phyloP scores from a whole-genome alignment of 2,329 filamentous ascomycete species.

The Ophiosphaerella herpotricha region DNA sequence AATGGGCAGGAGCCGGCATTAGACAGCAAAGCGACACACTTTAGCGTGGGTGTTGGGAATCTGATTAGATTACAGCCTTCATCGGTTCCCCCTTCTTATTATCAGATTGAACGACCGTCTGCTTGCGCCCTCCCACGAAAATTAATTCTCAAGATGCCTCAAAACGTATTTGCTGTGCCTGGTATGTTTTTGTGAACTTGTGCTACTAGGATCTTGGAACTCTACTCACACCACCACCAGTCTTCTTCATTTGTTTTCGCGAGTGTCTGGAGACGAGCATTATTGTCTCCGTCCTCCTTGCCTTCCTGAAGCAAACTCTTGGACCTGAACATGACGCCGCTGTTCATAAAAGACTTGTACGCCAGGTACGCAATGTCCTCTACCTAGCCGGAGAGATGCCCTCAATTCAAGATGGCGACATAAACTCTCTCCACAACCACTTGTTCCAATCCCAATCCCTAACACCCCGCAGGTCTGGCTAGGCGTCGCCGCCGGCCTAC shows the following conservation, averaged over 20 bases:
- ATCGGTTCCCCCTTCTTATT: conserved; percentile 1
- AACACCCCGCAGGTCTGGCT: conserved; percentile 59
- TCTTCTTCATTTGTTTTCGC: conserved; percentile 90
- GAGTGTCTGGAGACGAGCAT: conserved; percentile 83
- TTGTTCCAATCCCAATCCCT: not conserved
- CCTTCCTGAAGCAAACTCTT: conserved; percentile 83
- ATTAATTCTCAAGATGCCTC: conserved; percentile 53
- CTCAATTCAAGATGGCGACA: not conserved
- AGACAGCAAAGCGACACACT: not conserved
- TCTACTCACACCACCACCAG: conserved; percentile 40
- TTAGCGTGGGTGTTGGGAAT: conserved; percentile 10
- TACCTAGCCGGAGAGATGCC: too few species aligned
- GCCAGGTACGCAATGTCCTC: conserved; percentile 49
- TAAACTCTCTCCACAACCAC: not conserved
- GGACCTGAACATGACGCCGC: conserved; percentile 64
- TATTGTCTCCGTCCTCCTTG: conserved; percentile 83
- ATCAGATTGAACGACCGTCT: conserved; percentile 9
- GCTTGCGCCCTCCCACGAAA: not conserved
- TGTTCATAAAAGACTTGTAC: conserved; percentile 69
- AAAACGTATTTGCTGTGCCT: conserved; percentile 73
- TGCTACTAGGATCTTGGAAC: not conserved
- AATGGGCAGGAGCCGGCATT: not conserved
- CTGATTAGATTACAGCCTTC: conserved; percentile 28
- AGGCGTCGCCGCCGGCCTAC: conserved; percentile 65
- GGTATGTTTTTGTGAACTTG: conserved; percentile 40